Conservation (phyloP, 225 moss, liverwort and hornwort genomes). For the Straminergon stramineum region DNA sequence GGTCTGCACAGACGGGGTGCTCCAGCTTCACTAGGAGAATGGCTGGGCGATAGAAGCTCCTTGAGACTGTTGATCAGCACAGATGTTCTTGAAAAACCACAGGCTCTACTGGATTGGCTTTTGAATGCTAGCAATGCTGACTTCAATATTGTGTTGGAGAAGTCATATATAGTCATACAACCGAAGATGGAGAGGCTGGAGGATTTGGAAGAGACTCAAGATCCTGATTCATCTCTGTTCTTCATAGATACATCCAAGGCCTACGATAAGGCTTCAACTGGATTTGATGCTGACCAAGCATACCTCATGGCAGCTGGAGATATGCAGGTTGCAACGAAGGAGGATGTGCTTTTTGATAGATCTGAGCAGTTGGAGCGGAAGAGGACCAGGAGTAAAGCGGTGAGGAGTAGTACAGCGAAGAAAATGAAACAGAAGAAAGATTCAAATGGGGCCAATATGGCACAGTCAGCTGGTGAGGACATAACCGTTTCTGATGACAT, state of each 20-base stretch:
- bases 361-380: slow-evolving; percentile 34
- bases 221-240: slow-evolving; percentile 7
- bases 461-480: background rate
- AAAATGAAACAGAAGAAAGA: slow-evolving; percentile 2
- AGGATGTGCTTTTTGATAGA: slow-evolving; percentile 28
- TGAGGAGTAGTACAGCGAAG: background rate
- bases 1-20: slow-evolving; percentile 19
- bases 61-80: slow-evolving; percentile 27
- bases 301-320: slow-evolving; percentile 27
- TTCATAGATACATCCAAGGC: slow-evolving; percentile 29
- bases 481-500: background rate
- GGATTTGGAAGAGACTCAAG: background rate
- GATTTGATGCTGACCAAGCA: slow-evolving; percentile 17
- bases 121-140: slow-evolving; percentile 20
- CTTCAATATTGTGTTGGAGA: slow-evolving; percentile 21
- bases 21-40: slow-evolving; percentile 28
- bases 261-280: background rate
- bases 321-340: slow-evolving; percentile 19
- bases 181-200: background rate
- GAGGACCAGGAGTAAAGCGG: slow-evolving; percentile 3
- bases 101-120: slow-evolving; percentile 36
- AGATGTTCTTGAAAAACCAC: slow-evolving; percentile 16
- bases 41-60: slow-evolving; percentile 21
- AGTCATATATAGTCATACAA: background rate
- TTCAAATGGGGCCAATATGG: background rate